Evolutionary conservation across 257 asterid genomes (phyloP).

Genomic region (Ballota nigra): DNA sequence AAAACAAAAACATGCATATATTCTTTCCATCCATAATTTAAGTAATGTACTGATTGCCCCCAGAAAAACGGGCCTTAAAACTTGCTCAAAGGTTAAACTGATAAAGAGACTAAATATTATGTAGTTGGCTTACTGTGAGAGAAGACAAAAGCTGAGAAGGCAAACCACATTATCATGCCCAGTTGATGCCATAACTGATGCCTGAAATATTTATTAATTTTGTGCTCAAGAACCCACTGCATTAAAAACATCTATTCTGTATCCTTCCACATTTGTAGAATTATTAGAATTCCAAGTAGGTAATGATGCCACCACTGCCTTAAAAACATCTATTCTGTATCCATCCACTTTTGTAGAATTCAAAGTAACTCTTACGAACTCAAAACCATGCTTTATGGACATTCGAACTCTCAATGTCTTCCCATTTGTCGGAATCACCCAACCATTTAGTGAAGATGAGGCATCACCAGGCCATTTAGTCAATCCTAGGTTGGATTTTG

Average conservation of each 20-base stretch:
- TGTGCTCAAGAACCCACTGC: conserved; percentile 34
- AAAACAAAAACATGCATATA: not conserved
- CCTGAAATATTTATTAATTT: conserved; percentile 20
- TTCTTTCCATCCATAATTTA: not conserved
- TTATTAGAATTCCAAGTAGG: no score
- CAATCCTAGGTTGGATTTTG: conserved; percentile 25
- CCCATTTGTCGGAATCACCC: conserved; percentile 43
- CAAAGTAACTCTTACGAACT: conserved; percentile 37
- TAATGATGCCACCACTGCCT: conserved; percentile 27
- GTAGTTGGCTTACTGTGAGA: conserved; percentile 27
- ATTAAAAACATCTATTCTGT: conserved; percentile 43
- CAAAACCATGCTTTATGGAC: conserved; percentile 35
- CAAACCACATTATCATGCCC: conserved; percentile 45
- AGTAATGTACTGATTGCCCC: not conserved
- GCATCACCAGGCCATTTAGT: conserved; percentile 59
- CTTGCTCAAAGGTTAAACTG: not conserved
- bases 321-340: conserved; percentile 42
- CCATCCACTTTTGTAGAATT: conserved; percentile 33
- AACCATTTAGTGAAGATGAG: conserved; percentile 37
- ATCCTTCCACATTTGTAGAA: conserved; percentile 28
- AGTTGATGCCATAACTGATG: conserved; percentile 32
- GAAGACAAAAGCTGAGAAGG: conserved; percentile 41
- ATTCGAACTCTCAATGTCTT: conserved; percentile 43
- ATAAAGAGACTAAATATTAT: not conserved
- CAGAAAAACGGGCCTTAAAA: not conserved